Conservation (phyloP, 768 basidiomycete species). For the Pleurotus eryngii region DNA sequence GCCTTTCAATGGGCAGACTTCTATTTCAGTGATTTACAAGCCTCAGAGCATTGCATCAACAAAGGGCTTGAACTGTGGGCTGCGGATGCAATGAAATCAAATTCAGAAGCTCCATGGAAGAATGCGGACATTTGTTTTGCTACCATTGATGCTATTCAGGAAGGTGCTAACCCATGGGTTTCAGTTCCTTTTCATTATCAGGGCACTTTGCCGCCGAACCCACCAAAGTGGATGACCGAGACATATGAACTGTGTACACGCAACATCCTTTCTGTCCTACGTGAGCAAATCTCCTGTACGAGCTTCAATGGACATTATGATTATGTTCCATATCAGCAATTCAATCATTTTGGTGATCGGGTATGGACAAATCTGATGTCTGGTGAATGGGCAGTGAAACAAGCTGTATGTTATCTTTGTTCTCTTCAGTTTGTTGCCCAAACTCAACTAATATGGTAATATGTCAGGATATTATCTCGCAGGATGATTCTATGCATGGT, state of each 20-base stretch:
- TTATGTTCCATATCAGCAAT: constrained; percentile 21
- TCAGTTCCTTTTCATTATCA: constrained; percentile 14
- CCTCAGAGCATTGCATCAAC: constrained; percentile 17
- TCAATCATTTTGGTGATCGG: constrained; percentile 13
- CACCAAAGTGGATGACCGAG: constrained; percentile 26
- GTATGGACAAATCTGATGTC: constrained; percentile 32
- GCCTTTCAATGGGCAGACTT: constrained; percentile 27
- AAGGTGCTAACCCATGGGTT: constrained; percentile 22
- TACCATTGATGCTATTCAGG: constrained; percentile 20
- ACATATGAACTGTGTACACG: constrained; percentile 21
- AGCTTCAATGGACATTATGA: constrained; percentile 21
- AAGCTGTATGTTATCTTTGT: constrained; percentile 24
- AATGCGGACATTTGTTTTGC: constrained; percentile 16
- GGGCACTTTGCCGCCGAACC: constrained; percentile 13
- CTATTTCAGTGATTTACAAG: constrained; percentile 22
- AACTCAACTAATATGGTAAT: not conserved
- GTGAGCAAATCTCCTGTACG: constrained; percentile 18
- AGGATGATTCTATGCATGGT: constrained; percentile 22
- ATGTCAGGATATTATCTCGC: constrained; percentile 23
- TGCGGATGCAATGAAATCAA: constrained; percentile 16
- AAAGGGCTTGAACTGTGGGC: constrained; percentile 21
- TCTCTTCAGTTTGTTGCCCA: no score
- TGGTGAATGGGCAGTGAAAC: constrained; percentile 29
- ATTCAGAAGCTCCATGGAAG: constrained; percentile 15
- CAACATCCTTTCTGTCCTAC: constrained; percentile 13